A percentile compares a stretch with the other conserved stretches of the same genome.
phyloP scores from a whole-genome alignment of 1,284 basidiomycete species.

The Cryptococcus sp. region DNA sequence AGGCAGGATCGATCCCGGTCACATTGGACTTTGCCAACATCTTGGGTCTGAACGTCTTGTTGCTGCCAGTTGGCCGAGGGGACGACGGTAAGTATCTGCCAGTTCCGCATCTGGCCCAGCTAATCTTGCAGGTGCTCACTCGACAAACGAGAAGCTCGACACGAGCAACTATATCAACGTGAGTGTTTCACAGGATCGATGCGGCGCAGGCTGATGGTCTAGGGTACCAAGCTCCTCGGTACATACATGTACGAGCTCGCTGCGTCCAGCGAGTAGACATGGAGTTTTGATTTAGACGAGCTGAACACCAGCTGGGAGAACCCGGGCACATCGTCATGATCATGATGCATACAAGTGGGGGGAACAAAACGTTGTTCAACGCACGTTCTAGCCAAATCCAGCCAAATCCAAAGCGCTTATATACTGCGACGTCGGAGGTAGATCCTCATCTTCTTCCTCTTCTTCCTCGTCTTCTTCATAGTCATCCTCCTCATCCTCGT shows the following conservation, averaged over 20 bases:
- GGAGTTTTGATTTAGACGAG: background rate
- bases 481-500: constrained; percentile 30
- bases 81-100: constrained; percentile 77
- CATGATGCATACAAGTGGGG: background rate
- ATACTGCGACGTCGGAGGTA: constrained; percentile 35
- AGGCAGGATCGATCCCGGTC: constrained; percentile 80
- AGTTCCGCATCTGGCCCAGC: background rate
- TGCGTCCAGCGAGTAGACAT: constrained; percentile 19
- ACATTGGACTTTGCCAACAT: constrained; percentile 92
- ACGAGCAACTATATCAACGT: constrained; percentile 84
- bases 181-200: constrained; percentile 9
- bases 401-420: constrained; percentile 42
- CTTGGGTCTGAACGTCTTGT: constrained; percentile 63
- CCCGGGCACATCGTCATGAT: background rate
- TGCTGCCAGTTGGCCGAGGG: constrained; percentile 87
- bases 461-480: constrained; percentile 38
- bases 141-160: constrained; percentile 93
- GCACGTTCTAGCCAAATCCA: constrained; percentile 12
- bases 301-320: too few species aligned
- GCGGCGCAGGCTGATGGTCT: background rate
- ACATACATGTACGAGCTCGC: constrained; percentile 78
- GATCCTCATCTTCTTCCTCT: constrained; percentile 33
- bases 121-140: constrained; percentile 53
- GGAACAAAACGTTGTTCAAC: background rate
- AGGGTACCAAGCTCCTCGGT: constrained; percentile 66